These are phyloP conservation scores for Aspergillus olivimuriae DNA, from an alignment of 495 filamentous ascomycete species.

Conservation along the genomic window DNA sequence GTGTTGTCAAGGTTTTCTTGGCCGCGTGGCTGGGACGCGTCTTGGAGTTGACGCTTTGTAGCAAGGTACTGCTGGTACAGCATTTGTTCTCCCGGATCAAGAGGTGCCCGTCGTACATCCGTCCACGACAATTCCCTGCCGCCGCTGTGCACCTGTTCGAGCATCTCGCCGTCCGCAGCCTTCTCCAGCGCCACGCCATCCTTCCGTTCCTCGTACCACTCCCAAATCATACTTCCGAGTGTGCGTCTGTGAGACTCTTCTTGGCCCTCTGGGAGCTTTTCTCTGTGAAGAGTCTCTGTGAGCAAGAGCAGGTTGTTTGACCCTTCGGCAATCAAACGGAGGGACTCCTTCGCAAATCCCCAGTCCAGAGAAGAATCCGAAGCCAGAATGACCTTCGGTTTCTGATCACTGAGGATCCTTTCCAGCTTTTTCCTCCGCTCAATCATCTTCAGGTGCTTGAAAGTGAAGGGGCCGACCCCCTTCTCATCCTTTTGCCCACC, in stretches of 20 bases:
- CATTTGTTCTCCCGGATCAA: constrained; percentile 66
- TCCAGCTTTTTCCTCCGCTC: constrained; percentile 70
- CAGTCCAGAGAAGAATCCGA: constrained; percentile 87
- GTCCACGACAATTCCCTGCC: constrained; percentile 55
- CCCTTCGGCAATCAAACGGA: constrained; percentile 67
- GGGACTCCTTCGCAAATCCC: constrained; percentile 87
- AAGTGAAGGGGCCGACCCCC: constrained; percentile 76
- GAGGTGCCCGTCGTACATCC: constrained; percentile 52
- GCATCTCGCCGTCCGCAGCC: constrained; percentile 49
- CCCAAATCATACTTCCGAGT: constrained; percentile 58
- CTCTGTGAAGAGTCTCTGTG: constrained; percentile 57
- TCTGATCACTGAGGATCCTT: constrained; percentile 45
- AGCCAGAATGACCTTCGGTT: constrained; percentile 76
- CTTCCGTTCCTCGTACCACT: constrained; percentile 63
- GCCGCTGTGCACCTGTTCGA: constrained; percentile 59
- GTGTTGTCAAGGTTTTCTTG: constrained; percentile 58
- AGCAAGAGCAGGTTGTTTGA: constrained; percentile 76
- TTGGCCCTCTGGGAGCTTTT: constrained; percentile 26
- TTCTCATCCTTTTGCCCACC: constrained; percentile 32
- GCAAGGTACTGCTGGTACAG: constrained; percentile 90
- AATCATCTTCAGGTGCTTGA: constrained; percentile 74
- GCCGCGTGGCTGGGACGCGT: constrained; percentile 61
- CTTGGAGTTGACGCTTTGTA: constrained; percentile 71
- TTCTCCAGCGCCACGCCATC: constrained; percentile 57
- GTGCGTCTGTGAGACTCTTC: constrained; percentile 29